A percentile compares a stretch with the other conserved stretches of the same genome.
These are phyloP conservation scores for Aspergillus awamori DNA, from an alignment of 2,329 filamentous ascomycete species.

Conservation along the genomic window DNA sequence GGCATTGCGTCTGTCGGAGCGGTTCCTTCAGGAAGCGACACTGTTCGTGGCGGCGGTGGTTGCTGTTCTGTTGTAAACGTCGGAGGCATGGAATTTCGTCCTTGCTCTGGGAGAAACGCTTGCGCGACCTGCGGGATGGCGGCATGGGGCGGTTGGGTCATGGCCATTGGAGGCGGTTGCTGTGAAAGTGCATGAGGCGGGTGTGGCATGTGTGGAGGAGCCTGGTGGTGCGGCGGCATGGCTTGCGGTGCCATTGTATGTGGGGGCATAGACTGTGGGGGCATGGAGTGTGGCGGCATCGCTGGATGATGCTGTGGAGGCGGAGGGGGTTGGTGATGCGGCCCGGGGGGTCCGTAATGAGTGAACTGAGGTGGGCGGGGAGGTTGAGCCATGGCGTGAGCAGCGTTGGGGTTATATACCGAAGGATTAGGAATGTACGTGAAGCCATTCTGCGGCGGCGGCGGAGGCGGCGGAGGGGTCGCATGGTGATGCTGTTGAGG, in stretches of 20 bases:
- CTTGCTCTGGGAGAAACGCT: slow-evolving; percentile 74
- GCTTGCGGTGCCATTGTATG: slow-evolving; percentile 46
- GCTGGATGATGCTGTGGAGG: slow-evolving; percentile 35
- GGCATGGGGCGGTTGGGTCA: slow-evolving; percentile 43
- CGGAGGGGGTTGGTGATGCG: slow-evolving; percentile 28
- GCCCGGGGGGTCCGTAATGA: slow-evolving; percentile 44
- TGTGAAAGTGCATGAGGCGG: slow-evolving; percentile 40
- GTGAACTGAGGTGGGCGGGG: slow-evolving; percentile 48
- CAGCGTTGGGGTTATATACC: slow-evolving; percentile 74
- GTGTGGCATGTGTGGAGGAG: slow-evolving; percentile 45
- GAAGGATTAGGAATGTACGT: slow-evolving; percentile 83
- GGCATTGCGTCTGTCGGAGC: slow-evolving; percentile 56
- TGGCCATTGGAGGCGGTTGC: slow-evolving; percentile 28
- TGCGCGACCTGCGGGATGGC: slow-evolving; percentile 61
- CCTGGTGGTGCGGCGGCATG: slow-evolving; percentile 44
- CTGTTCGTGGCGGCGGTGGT: slow-evolving; percentile 63
- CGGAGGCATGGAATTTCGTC: slow-evolving; percentile 72
- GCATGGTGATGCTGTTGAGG: slow-evolving; percentile 65
- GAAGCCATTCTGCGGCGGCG: slow-evolving; percentile 68
- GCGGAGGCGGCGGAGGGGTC: slow-evolving; percentile 59
- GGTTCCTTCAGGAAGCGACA: slow-evolving; percentile 60
- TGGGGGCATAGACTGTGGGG: slow-evolving; percentile 32
- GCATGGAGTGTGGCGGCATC: slow-evolving; percentile 29
- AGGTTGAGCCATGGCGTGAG: slow-evolving; percentile 49
- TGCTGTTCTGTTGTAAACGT: slow-evolving; percentile 64